Base-by-base conservation (phyloP, 805 yeast genomes). In the Metschnikowia continentalis region DNA sequence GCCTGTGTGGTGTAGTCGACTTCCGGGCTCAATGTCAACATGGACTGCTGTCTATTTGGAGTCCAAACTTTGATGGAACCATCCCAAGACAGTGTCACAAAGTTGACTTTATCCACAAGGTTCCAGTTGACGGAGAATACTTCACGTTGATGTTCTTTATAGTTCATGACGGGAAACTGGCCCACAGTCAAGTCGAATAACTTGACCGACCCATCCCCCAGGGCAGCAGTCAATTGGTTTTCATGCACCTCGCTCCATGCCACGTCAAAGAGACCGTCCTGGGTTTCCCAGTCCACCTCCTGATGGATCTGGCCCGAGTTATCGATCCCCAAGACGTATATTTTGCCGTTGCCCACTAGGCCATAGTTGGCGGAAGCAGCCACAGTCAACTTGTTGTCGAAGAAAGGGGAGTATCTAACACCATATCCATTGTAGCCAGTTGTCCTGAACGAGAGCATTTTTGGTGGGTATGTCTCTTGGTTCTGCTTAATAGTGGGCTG, bases 341-440 rank as follows among this genome's bases (percentile, higher is more conserved):
- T 71, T 58, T 88, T 78, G 5, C 99, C 99, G 67, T 92, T 92
- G 2, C 99, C 99, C 3, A 90, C 96, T 4, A 92, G 72, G 1
- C 98, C 98, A 67, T 83, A 92, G 70, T 92, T 94, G 26, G 97
- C 90, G 1, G 96, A 85, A 0, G 96, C 77, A 0, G 96, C 95
- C 32, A 90, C 92, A 0, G 96, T 97, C 20, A 92, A 62, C 61
- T 88, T 87, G 70, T 87, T 88, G 67, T 92, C 98, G 60, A 82
- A 88, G 61, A 83, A 92, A 1, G 98, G 97, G 0, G 97, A 90
- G 71, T 92, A 94, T 61, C 85, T 86, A 14, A 90, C 86, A 0
- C 86, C 84, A 64, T 89, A 89, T 14, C 97, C 97, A 63, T 90
- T 86, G 68, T 80, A 90, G 0, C 96, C 96, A 15, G 73, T 69